Conservation (phyloP, 306 rosid genomes). For the Astragalus glycyphyllos region DNA sequence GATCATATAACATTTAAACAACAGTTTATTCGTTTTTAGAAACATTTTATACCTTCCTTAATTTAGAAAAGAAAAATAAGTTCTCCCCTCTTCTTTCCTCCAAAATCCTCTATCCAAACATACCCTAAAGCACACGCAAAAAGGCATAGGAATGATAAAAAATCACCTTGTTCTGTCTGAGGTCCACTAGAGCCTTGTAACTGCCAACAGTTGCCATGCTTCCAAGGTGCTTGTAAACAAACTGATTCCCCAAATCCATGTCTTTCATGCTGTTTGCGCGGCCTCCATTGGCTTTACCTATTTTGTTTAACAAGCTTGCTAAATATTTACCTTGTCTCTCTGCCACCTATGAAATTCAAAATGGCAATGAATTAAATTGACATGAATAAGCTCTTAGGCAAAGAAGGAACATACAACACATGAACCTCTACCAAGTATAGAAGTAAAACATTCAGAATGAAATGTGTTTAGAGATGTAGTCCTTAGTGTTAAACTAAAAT, state of each 20-base stretch:
- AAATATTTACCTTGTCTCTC: slow-evolving; percentile 94
- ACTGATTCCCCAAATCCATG: slow-evolving; percentile 62
- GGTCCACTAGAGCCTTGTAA: slow-evolving; percentile 97
- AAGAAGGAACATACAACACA: slow-evolving; percentile 24
- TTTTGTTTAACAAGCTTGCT: slow-evolving; percentile 65
- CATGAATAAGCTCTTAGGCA: slow-evolving; percentile 9
- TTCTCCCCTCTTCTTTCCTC: too few species aligned
- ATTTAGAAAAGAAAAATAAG: too few species aligned
- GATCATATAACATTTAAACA: too few species aligned
- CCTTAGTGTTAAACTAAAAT: background rate
- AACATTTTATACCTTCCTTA: too few species aligned
- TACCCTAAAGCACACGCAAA: slow-evolving; percentile 4
- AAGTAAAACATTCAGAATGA: slow-evolving; percentile 26
- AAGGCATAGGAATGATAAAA: background rate
- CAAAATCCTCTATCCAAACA: too few species aligned
- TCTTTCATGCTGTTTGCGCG: slow-evolving; percentile 62
- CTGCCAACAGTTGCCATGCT: slow-evolving; percentile 97
- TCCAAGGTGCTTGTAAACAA: slow-evolving; percentile 92
- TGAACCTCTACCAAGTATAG: slow-evolving; percentile 14
- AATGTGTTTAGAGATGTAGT: slow-evolving; percentile 9
- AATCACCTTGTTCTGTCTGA: slow-evolving; percentile 87
- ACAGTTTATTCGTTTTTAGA: too few species aligned
- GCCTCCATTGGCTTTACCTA: slow-evolving; percentile 80
- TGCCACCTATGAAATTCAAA: slow-evolving; percentile 70
- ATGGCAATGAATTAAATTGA: slow-evolving; percentile 14